Evolutionary conservation across 306 rosid genomes (phyloP).

Genomic region (Ormosia emarginata): DNA sequence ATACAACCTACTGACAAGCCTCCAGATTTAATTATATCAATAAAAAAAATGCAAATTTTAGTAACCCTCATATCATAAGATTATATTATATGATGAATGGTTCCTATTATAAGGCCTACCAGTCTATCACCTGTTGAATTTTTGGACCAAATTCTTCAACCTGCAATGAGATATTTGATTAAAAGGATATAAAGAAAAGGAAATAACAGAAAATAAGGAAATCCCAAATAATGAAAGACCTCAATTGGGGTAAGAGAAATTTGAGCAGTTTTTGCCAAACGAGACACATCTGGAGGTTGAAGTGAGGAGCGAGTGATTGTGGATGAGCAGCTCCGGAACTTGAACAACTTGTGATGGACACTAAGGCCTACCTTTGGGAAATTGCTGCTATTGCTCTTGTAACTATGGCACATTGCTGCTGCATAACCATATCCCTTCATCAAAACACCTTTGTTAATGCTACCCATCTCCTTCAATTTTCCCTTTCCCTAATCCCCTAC

Average conservation of each 20-base stretch:
- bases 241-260: slow-evolving; percentile 60
- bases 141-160: slow-evolving; percentile 78
- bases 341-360: slow-evolving; percentile 3
- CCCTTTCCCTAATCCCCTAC: not conserved
- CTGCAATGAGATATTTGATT: slow-evolving; percentile 25
- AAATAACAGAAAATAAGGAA: not conserved
- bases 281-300: slow-evolving; percentile 62
- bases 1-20: not conserved
- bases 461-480: slow-evolving; percentile 2
- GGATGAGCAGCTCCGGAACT: slow-evolving; percentile 27
- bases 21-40: not conserved
- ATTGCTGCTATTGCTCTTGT: not conserved
- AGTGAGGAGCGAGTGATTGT: slow-evolving; percentile 38
- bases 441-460: slow-evolving; percentile 15
- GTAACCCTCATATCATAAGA: not conserved
- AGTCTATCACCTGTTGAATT: slow-evolving; percentile 69
- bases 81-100: not conserved
- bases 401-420: not conserved
- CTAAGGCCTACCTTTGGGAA: not conserved
- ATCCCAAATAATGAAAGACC: slow-evolving; percentile 27
- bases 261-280: slow-evolving; percentile 79
- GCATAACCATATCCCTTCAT: slow-evolving; percentile 8
- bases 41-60: not conserved
- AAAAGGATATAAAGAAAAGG: not conserved
- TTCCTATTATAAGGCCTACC: slow-evolving; percentile 31